These are phyloP conservation scores for Comarum palustre DNA, from an alignment of 306 rosid genomes.

Conservation along the genomic window DNA sequence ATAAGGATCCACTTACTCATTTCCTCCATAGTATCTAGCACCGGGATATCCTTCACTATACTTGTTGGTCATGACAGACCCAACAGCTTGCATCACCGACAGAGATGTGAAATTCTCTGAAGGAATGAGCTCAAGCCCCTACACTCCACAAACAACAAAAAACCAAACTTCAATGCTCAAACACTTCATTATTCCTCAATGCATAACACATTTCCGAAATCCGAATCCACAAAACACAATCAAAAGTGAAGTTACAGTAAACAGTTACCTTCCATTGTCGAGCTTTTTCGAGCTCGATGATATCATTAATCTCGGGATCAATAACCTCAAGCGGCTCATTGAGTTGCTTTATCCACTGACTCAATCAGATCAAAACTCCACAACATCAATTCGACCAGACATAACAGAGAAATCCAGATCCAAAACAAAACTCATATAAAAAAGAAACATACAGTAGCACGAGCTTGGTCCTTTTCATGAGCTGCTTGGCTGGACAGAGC, in stretches of 20 bases:
- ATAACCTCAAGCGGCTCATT: slow-evolving; percentile 70
- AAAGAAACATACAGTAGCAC: slow-evolving; percentile 46
- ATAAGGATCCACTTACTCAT: slow-evolving; percentile 55
- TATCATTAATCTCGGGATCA: slow-evolving; percentile 75
- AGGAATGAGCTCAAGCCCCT: slow-evolving; percentile 86
- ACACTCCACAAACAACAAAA: slow-evolving; percentile 5
- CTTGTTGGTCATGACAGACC: slow-evolving; percentile 90
- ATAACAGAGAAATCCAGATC: slow-evolving; percentile 12
- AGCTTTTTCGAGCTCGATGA: slow-evolving; percentile 85
- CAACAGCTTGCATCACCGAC: slow-evolving; percentile 95
- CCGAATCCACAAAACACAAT: too few species aligned
- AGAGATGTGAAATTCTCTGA: slow-evolving; percentile 82
- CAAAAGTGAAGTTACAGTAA: background rate
- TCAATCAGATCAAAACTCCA: background rate
- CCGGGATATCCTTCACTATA: slow-evolving; percentile 94
- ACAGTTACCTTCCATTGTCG: slow-evolving; percentile 79
- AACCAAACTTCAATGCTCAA: background rate
- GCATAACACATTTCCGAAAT: background rate
- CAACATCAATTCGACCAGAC: slow-evolving; percentile 4
- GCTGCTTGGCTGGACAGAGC: slow-evolving; percentile 48
- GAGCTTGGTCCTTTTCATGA: slow-evolving; percentile 46
- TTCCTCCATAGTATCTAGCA: slow-evolving; percentile 95
- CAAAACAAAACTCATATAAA: background rate
- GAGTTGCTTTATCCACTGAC: slow-evolving; percentile 82
- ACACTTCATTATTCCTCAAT: background rate